Evolutionary conservation across 1,139 yeast genomes (phyloP).

Genomic region (Candida glucosophila): DNA sequence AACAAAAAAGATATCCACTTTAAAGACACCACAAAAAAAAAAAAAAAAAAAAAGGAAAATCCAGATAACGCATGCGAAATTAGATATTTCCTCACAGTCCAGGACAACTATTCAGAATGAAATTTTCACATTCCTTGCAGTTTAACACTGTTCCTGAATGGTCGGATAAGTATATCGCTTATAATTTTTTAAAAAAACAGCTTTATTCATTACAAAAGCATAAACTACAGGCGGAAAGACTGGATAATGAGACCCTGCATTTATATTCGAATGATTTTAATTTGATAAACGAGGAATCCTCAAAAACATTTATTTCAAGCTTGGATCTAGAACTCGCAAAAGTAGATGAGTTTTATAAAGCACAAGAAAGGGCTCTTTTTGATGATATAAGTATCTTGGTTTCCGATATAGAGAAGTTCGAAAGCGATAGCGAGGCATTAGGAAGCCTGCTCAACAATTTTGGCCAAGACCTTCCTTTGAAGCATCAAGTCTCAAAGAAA

Average conservation of each 20-base stretch:
- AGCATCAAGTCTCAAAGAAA: background rate
- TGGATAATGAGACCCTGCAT: conserved; percentile 24
- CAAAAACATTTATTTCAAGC: conserved; percentile 40
- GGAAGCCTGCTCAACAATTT: background rate
- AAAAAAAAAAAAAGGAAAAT: too few relatives aligned
- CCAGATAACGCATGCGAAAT: too few relatives aligned
- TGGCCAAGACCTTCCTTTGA: too few relatives aligned
- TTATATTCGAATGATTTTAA: conserved; percentile 15
- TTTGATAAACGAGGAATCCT: conserved; percentile 10
- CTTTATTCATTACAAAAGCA: conserved; percentile 60
- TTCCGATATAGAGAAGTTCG: conserved; percentile 41
- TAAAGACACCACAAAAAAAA: too few relatives aligned
- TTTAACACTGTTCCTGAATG: conserved; percentile 74
- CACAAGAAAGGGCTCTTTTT: conserved; percentile 42
- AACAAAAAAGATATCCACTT: too few relatives aligned
- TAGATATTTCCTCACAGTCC: too few relatives aligned
- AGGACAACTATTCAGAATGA: too few relatives aligned
- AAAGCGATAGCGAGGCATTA: conserved; percentile 18
- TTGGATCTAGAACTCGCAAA: conserved; percentile 48
- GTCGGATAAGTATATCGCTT: conserved; percentile 62
- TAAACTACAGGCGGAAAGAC: conserved; percentile 22
- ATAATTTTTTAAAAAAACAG: conserved; percentile 53
- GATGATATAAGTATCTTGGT: conserved; percentile 43
- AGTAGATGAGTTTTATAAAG: conserved; percentile 51
- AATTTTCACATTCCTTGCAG: conserved; percentile 64